phyloP scores from a whole-genome alignment of 1,284 basidiomycete species.

The Boletellus deceptivus region DNA sequence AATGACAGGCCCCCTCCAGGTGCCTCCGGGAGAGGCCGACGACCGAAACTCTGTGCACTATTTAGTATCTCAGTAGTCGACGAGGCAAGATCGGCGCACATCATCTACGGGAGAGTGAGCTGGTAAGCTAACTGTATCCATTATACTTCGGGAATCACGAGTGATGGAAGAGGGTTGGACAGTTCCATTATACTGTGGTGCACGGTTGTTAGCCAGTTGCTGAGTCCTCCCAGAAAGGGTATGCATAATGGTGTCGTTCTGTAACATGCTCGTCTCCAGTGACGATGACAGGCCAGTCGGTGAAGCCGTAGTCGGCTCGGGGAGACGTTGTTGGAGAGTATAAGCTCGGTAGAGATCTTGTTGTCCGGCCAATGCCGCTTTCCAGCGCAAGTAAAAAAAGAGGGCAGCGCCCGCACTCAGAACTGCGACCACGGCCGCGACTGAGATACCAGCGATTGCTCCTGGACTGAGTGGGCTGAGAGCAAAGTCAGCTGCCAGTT shows the following conservation, averaged over 20 bases:
- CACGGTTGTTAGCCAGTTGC: conserved; percentile 6
- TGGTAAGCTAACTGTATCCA: conserved; percentile 4
- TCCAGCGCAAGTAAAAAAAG: conserved; percentile 34
- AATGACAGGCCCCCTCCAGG: conserved; percentile 23
- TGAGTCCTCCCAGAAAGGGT: conserved; percentile 2
- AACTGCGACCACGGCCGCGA: conserved; percentile 19
- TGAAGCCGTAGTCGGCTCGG: background rate
- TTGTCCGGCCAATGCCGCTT: conserved; percentile 15
- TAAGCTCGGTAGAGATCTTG: conserved; percentile 11
- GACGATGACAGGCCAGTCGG: conserved; percentile 21
- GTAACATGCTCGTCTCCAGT: conserved; percentile 14
- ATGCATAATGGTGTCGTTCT: conserved; percentile 2
- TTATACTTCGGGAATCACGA: conserved; percentile 13
- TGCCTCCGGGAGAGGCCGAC: conserved; percentile 25
- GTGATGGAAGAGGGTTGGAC: background rate
- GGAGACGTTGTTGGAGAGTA: conserved; percentile 12
- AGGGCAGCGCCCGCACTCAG: conserved; percentile 15
- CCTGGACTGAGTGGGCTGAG: conserved; percentile 24
- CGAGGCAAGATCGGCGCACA: conserved; percentile 9
- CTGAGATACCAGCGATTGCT: conserved; percentile 26
- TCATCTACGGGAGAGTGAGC: conserved; percentile 18
- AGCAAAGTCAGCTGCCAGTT: background rate
- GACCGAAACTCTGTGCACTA: conserved; percentile 4
- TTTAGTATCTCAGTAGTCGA: background rate
- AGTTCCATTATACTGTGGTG: background rate